Evolutionary conservation across 257 asterid species (phyloP).

Genomic region (Handroanthus guayacan): DNA sequence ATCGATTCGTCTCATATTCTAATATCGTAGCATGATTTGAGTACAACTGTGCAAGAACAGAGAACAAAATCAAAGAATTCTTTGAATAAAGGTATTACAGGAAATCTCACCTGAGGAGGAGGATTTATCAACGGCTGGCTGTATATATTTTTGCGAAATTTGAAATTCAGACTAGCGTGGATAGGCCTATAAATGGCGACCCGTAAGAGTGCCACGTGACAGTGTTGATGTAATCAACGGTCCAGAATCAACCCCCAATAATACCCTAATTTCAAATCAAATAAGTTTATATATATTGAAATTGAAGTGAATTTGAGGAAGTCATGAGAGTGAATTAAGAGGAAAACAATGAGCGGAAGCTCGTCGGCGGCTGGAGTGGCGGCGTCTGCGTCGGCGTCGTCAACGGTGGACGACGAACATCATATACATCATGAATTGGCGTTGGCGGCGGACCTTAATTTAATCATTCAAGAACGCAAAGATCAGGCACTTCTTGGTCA

Average conservation of each 20-base stretch:
- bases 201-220: neutral
- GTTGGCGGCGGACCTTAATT: conserved; percentile 46
- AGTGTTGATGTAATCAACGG: neutral
- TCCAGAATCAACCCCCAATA: neutral
- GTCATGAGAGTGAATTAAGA: neutral
- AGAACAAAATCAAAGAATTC: neutral
- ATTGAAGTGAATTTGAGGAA: neutral
- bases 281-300: neutral
- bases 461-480: conserved; percentile 71
- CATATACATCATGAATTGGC: conserved; percentile 47
- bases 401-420: conserved; percentile 53
- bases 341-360: conserved; percentile 48
- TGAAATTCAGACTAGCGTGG: neutral
- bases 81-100: neutral
- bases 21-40: neutral
- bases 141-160: neutral
- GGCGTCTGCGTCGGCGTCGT: conserved; percentile 32
- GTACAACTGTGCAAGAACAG: neutral
- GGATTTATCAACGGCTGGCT: neutral
- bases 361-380: conserved; percentile 57
- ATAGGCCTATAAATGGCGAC: neutral
- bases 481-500: conserved; percentile 67
- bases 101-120: neutral
- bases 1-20: too few relatives aligned
- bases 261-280: conserved; percentile 19